These are phyloP conservation scores for Meira nashicola DNA, from an alignment of 1,284 basidiomycete species.

Conservation along the genomic window DNA sequence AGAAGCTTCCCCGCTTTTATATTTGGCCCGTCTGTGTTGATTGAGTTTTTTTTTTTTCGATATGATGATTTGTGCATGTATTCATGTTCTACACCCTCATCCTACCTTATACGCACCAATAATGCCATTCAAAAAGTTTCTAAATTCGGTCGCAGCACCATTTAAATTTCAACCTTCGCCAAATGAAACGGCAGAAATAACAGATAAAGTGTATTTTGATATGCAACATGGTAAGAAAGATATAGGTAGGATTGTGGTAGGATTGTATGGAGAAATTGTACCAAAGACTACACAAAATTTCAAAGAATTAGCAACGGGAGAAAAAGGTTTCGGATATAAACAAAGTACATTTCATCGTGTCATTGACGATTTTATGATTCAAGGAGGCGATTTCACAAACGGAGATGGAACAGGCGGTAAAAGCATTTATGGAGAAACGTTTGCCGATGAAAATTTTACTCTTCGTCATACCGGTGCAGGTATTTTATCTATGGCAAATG, in stretches of 20 bases:
- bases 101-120: too few relatives aligned
- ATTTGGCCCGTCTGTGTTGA: too few relatives aligned
- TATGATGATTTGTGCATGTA: too few relatives aligned
- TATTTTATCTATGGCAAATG: constrained; percentile 29
- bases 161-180: background rate
- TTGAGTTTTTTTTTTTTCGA: too few relatives aligned
- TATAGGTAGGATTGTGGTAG: constrained; percentile 42
- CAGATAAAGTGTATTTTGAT: constrained; percentile 42
- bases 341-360: constrained; percentile 32
- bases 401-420: constrained; percentile 50
- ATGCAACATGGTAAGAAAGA: constrained; percentile 44
- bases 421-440: constrained; percentile 43
- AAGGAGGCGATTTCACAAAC: constrained; percentile 49
- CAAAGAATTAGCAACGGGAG: constrained; percentile 17
- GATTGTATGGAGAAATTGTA: constrained; percentile 43
- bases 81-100: too few relatives aligned
- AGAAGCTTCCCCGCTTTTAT: too few relatives aligned
- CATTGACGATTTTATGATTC: constrained; percentile 64
- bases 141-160: background rate
- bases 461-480: constrained; percentile 26
- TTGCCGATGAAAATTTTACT: constrained; percentile 24
- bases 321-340: constrained; percentile 26
- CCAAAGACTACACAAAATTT: constrained; percentile 41
- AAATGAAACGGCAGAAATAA: background rate
- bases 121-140: constrained; percentile 5